phyloP scores from a whole-genome alignment of 2,329 filamentous ascomycete genomes.

The Verticillium klebahnii region DNA sequence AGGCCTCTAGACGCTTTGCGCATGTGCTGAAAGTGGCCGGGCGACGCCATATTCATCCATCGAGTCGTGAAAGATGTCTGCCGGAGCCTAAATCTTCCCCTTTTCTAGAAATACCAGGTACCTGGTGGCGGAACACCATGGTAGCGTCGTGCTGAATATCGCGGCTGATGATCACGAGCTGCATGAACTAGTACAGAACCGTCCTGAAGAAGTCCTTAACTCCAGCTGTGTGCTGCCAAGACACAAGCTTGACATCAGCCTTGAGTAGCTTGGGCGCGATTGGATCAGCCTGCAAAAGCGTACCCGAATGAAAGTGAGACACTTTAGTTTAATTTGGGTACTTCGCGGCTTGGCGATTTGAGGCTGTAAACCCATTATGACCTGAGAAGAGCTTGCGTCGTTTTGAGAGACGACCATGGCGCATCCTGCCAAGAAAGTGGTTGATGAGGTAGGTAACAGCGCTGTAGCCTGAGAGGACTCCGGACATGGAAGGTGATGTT shows the following conservation, averaged over 20 bases:
- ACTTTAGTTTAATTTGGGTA: too few relatives aligned
- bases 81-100: neutral
- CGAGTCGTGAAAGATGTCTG: neutral
- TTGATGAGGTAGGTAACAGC: too few relatives aligned
- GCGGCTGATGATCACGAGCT: neutral
- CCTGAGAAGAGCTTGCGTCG: too few relatives aligned
- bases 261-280: neutral
- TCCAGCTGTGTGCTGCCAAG: neutral
- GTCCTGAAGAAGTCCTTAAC: neutral
- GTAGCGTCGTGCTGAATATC: neutral
- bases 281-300: neutral
- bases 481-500: too few relatives aligned
- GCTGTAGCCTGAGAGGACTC: too few relatives aligned
- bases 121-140: neutral
- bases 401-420: too few relatives aligned
- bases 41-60: neutral
- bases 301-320: neutral
- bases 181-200: neutral
- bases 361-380: too few relatives aligned
- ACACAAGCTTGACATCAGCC: neutral
- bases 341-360: neutral
- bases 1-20: too few relatives aligned
- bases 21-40: neutral
- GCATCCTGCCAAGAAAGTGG: too few relatives aligned
- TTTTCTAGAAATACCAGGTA: neutral